These are phyloP conservation scores for Chlorella sorokiniana DNA, from an alignment of 139 green algal species.

Conservation along the genomic window DNA sequence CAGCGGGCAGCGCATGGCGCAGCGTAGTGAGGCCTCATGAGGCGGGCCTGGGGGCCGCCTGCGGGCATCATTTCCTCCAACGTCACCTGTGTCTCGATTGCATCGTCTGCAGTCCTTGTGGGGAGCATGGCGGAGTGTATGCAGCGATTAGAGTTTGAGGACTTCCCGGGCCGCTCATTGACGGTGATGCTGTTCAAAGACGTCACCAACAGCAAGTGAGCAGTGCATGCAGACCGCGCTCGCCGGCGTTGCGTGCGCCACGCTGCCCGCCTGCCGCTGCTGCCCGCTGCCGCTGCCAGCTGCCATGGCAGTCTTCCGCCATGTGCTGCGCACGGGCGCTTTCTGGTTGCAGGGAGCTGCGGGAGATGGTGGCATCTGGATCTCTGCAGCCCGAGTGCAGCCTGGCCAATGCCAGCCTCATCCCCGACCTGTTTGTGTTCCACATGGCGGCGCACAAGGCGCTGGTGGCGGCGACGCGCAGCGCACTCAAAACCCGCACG, in stretches of 20 bases:
- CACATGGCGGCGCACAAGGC: conserved; percentile 52
- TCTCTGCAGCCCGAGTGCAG: conserved; percentile 39
- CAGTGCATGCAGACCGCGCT: not conserved
- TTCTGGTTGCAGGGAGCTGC: conserved; percentile 45
- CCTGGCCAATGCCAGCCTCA: conserved; percentile 48
- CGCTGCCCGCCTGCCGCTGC: not conserved
- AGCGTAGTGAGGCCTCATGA: no score
- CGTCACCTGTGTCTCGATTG: no score
- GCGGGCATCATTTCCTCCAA: no score
- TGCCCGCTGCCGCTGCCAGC: not conserved
- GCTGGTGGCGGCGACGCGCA: conserved; percentile 20
- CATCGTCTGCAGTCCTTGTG: no score
- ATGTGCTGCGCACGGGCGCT: not conserved
- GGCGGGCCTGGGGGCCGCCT: no score
- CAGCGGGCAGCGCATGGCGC: no score
- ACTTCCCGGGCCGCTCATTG: conserved; percentile 35
- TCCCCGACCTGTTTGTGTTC: conserved; percentile 55
- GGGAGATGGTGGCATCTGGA: conserved; percentile 33
- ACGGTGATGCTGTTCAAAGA: conserved; percentile 46
- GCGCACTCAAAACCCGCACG: conserved; percentile 42
- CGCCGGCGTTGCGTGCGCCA: not conserved
- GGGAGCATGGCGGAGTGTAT: not conserved
- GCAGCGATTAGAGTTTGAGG: conserved; percentile 28
- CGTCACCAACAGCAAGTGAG: conserved; percentile 45
- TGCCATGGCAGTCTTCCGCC: not conserved